Base-by-base conservation (phyloP, 345 rosid species). In the Punica granatum region DNA sequence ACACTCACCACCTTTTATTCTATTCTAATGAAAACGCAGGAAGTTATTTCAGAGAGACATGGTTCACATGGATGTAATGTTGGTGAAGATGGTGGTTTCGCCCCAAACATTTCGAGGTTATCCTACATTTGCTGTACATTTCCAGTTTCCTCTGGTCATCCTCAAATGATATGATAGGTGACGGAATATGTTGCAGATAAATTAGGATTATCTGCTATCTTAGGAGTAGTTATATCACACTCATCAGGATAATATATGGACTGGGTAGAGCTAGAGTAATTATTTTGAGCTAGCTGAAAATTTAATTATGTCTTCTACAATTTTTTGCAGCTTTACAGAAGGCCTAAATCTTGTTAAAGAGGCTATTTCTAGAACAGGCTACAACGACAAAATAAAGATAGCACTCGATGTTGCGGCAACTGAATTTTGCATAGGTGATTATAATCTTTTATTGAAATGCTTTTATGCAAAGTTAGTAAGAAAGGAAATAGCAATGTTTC, bases 31-130 rank as follows among this genome's bases (percentile, higher is more conserved):
- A 75, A 80, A 74, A 70, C 62, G 60, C 87, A 94, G 99, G 98
- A 88, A 79, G 92, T 91, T 75, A 83, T 94, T 77, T 68, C 81
- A 51, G 97, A 94, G 85, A 94, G 83, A 79, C 80, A 82, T 75
- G 96, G 90, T 76, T 74, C 70, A 23, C 76, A 73, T 74, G 98
- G 84, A 70, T 91, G 98, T 76, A 91, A 85, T 81, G 92, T 83
- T 76, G 95, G 96, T 72, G 96, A 88, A 70, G 96, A 85, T 82
- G 98, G 99, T 76, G 99, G 99, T 70, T 85, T 94, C 77, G 83
- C 90, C 79, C 99, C 99, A 43, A 84, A 89, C 76, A 84, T 94
- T 66, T 88, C 93, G 48, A 91, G 95, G 99, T 72, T 46, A 44
- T 51, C 41, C 67, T 41, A 59, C 41, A 12, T 19, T 32, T 11